Evolutionary conservation across 306 rosid species (phyloP), one percentile per base, ranked within the genome.

Genomic region (Crataegus laevigata): DNA sequence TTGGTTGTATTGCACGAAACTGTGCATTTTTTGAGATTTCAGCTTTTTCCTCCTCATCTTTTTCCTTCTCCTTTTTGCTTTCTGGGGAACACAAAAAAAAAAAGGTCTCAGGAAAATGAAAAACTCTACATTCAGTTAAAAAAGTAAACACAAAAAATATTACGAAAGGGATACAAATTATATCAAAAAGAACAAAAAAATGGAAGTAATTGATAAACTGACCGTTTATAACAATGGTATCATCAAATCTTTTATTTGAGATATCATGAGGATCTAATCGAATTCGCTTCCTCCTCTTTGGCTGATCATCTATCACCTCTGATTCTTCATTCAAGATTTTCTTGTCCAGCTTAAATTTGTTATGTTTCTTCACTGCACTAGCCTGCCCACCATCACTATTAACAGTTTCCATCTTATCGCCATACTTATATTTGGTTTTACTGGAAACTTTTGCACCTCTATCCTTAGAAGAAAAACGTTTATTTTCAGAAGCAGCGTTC

Each of bases 1-100:
- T 89, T 28, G 98, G 98, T 74, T 87, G 89, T 78, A 94, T 94
- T 71, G 93, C 96, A 66, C 98, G 91, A 66, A 94, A 91, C 60
- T 89, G 89, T 10, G 98, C 96, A 82, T 88, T 94, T 86, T 72
- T 82, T 50, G 98, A 91, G 75, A 94, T 85, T 71, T 82, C 85
- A 59, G 67, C 82, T 50, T 87, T 88, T 84, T 87, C 67, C 82
- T 75, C 97, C 55, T 78, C 34, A 59, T 78, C 90, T 17, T 68
- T 77, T 69, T 86, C 85, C 87, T 86, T 85, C 81, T 79, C 82
- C 32, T 82, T 84, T 66, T 36, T 64, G 66, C 59, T 84, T 77
- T 89, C 97, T 94, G 96, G 75, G 85, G 76, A 58, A 70, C 60
- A 84, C 62, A 13, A 72, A 26, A 30, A 66, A 38, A 6, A 34